These are phyloP conservation scores for Chytriomyces confervae DNA, from an alignment of 192 early-diverging fungal genomes.

Conservation along the genomic window DNA sequence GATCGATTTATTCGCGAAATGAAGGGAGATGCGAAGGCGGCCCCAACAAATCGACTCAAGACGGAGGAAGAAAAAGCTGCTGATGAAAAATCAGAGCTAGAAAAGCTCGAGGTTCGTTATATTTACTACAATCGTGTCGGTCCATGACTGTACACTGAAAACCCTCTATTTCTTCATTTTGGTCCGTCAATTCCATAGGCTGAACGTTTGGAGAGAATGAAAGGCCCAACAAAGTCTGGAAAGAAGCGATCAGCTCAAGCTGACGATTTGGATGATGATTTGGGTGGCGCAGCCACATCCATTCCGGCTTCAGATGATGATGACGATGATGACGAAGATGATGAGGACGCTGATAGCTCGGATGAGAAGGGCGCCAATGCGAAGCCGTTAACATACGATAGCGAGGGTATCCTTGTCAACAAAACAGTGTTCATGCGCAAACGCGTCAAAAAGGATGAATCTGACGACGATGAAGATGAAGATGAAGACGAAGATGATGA, in stretches of 20 bases:
- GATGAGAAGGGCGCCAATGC: slow-evolving; percentile 45
- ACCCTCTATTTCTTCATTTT: background rate
- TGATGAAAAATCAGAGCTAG: slow-evolving; percentile 84
- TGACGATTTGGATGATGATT: slow-evolving; percentile 59
- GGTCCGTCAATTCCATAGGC: background rate
- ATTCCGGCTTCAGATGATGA: background rate
- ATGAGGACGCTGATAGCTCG: slow-evolving; percentile 34
- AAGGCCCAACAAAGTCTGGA: slow-evolving; percentile 63
- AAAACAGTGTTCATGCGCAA: slow-evolving; percentile 56
- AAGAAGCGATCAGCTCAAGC: slow-evolving; percentile 51
- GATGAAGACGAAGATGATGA: slow-evolving; percentile 49
- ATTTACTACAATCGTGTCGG: background rate
- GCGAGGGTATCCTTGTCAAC: slow-evolving; percentile 59
- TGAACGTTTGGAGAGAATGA: slow-evolving; percentile 78
- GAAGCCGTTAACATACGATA: slow-evolving; percentile 52
- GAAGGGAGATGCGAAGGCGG: slow-evolving; percentile 80
- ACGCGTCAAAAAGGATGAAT: slow-evolving; percentile 50
- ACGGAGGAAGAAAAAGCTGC: slow-evolving; percentile 91
- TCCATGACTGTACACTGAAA: background rate
- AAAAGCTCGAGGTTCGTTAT: slow-evolving; percentile 76
- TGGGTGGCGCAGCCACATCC: background rate
- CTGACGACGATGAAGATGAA: slow-evolving; percentile 43
- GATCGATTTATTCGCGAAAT: slow-evolving; percentile 84
- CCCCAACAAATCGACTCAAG: slow-evolving; percentile 89
- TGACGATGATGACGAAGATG: slow-evolving; percentile 5